Base-by-base conservation (phyloP, 2,329 filamentous ascomycete species). In the Neofusicoccum kwambonambiense region DNA sequence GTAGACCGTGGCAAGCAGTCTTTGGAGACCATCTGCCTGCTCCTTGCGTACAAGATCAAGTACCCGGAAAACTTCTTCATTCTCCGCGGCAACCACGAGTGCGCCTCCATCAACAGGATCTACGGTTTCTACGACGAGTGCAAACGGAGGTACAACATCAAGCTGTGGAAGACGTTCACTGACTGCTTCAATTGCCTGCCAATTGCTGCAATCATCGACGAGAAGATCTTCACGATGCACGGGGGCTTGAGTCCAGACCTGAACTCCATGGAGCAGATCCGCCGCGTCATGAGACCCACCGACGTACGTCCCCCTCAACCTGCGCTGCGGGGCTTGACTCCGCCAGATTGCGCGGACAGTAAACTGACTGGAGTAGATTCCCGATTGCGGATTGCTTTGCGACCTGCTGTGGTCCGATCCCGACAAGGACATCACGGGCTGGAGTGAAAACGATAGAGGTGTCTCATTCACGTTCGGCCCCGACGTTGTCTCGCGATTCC, bases 211-310 rank as follows among this genome's bases (percentile, higher is more conserved):
- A 99, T 99, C 81, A 97, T 99, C 73, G 94, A 97, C 76, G 95
- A 97, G 85, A 99, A 98, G 90, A 99, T 99, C 77, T 98, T 99
- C 84, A 97, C 93, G 76, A 97, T 99, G 94, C 95, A 99, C 82
- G 95, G 95, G 77, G 95, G 95, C 76, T 83, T 99, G 75, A 97
- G 93, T 80, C 95, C 95, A 50, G 95, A 97, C 78, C 85, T 99
- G 70, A 97, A 98, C 86, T 97, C 93, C 39, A 99, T 99, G 95
- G 95, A 99, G 84, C 94, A 99, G 84, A 99, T 99, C 74, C 92
- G 95, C 78, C 91, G 94, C 73, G 94, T 99, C 72, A 98, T 98
- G 93, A 90, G 95, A 75, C 95, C 95, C 67, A 99, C 95, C 73
- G 95, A 99, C 86, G 94, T 98, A 87, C 84, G 93, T 87, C 42